Evolutionary conservation across 352 stramenopile species (phyloP), one percentile per base, ranked within the genome.

Genomic region (Phytophthora fragariaefolia): DNA sequence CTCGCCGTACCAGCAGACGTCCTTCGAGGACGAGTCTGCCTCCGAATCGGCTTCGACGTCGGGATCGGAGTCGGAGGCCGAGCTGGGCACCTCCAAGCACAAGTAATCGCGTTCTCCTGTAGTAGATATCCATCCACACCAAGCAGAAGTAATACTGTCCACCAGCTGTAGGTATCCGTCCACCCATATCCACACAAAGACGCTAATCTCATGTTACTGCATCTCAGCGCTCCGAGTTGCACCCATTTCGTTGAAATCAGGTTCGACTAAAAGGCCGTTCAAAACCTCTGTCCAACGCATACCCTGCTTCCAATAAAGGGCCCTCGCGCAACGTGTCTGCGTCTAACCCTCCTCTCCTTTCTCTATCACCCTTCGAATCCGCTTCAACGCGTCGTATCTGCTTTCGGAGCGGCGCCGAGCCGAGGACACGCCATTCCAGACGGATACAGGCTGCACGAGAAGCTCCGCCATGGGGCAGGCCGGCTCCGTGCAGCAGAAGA

Each of bases 401-500:
- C 9, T 51, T 51, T 26, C 24, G 40, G 24, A 43, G 36, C 36
- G 36, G 36, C 20, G 36, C 34, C 34, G 13, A 42, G 34, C 36
- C 36, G 15, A 43, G 13, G 30, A 7, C 0, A 55, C 49, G 36
- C 36, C 55, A 57, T 52, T 56, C 62, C 40, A 24, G 2, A 26
- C 56, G 15, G 63, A 71, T 71, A 66, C 15, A n/a, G n/a, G n/a
- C n/a, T n/a, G n/a, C n/a, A n/a, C 13, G 40, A 40, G 17, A 42
- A 53, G 17, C 17, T 27, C 10, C 27, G 30, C 46, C 32, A 95
- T 96, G 85, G 87, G 87, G 27, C 85, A 93, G 69, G 77, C 82
- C 3, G 87, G 87, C 18, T 96, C 87, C 24, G 71, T 88, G 28
- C 84, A 96, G 69, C 85, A 94, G 69, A 87, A 88, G 71, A 90